Conservation (phyloP, 2,329 filamentous ascomycete species). For the Neonectria ditissima region DNA sequence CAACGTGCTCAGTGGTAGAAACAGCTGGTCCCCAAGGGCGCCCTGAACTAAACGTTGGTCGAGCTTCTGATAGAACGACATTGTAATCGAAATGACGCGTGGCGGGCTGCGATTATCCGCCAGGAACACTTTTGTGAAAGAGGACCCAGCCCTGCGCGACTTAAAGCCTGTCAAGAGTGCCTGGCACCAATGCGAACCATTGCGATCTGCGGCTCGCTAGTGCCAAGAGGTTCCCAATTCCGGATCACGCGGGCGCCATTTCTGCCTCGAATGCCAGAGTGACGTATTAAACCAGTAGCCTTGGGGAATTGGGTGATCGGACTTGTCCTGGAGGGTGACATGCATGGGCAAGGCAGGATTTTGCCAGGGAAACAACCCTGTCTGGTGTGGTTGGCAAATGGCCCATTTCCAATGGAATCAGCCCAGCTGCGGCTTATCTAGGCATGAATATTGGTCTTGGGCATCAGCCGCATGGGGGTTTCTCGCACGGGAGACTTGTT, state of each 20-base stretch:
- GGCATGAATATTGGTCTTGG: background rate
- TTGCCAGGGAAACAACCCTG: background rate
- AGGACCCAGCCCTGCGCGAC: background rate
- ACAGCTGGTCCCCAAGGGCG: background rate
- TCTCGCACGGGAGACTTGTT: background rate
- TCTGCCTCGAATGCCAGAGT: background rate
- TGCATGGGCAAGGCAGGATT: background rate
- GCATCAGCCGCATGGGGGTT: background rate
- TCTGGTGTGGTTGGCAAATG: background rate
- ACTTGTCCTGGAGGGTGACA: background rate
- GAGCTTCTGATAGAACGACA: background rate
- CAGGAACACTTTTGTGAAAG: background rate
- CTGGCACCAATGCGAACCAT: background rate
- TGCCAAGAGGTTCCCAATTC: background rate
- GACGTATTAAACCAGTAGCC: background rate
- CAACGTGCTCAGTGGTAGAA: conserved; percentile 9
- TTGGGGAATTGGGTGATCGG: background rate
- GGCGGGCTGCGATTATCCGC: background rate
- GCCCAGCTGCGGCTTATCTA: background rate
- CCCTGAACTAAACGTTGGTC: background rate
- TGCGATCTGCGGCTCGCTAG: background rate
- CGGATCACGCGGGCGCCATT: background rate
- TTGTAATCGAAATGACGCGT: background rate
- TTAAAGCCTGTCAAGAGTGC: background rate
- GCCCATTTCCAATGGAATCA: background rate